phyloP scores from a whole-genome alignment of 2,329 filamentous ascomycete species.

The Cercospora nicotianae region DNA sequence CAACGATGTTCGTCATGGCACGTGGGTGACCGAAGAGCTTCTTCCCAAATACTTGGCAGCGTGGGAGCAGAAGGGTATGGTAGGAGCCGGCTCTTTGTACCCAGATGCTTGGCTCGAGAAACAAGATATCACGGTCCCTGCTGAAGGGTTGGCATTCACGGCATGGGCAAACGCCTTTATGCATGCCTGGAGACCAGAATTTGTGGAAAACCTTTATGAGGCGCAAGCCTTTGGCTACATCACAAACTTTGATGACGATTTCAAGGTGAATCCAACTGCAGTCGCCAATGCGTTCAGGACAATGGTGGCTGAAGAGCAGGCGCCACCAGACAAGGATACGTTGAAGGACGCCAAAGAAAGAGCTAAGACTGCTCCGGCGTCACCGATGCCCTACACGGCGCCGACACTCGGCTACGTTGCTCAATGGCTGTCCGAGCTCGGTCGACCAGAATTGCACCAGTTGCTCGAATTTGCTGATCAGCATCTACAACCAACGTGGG shows the following conservation, averaged over 20 bases:
- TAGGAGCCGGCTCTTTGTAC: slow-evolving; percentile 34
- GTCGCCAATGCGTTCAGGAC: slow-evolving; percentile 2
- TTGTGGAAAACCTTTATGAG: slow-evolving; percentile 26
- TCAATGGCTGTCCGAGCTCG: slow-evolving; percentile 40
- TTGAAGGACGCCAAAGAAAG: neutral
- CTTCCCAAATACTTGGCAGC: slow-evolving; percentile 43
- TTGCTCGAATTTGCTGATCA: neutral
- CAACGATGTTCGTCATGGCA: slow-evolving; percentile 42
- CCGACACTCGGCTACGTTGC: slow-evolving; percentile 35
- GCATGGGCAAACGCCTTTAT: slow-evolving; percentile 42
- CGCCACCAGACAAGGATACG: neutral
- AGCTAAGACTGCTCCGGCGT: neutral
- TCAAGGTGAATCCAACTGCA: slow-evolving; percentile 4
- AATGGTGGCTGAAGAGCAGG: slow-evolving; percentile 1
- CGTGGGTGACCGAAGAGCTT: slow-evolving; percentile 36
- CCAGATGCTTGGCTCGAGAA: slow-evolving; percentile 32
- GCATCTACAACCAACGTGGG: neutral
- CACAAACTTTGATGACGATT: slow-evolving; percentile 5
- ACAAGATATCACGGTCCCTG: slow-evolving; percentile 31
- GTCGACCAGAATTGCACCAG: slow-evolving; percentile 14
- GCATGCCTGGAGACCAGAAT: slow-evolving; percentile 41
- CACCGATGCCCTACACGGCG: slow-evolving; percentile 12
- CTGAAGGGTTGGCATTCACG: slow-evolving; percentile 27
- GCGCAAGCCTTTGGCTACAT: slow-evolving; percentile 7
- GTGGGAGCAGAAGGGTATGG: slow-evolving; percentile 38